Conservation (phyloP, 805 yeast species). For the Metschnikowia picachoensis region DNA sequence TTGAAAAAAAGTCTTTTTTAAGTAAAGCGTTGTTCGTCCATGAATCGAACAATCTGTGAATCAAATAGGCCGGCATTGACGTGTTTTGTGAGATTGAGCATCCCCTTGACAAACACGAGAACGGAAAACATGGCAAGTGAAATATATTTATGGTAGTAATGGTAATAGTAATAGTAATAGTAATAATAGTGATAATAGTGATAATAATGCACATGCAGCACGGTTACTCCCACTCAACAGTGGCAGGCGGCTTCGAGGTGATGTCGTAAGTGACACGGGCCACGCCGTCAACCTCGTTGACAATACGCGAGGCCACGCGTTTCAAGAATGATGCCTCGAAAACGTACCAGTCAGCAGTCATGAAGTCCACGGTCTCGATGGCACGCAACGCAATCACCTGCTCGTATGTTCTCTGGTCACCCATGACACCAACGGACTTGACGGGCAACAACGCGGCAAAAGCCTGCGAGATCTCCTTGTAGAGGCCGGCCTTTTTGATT, state of each 20-base stretch:
- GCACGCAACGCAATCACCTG: conserved; percentile 99
- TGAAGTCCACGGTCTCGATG: conserved; percentile 94
- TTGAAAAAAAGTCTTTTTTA: too few species aligned
- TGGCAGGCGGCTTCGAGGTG: conserved; percentile 99
- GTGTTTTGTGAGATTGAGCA: too few species aligned
- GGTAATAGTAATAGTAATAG: too few species aligned
- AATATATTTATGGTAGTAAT: too few species aligned
- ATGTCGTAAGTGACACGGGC: conserved; percentile 98
- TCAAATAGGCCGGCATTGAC: too few species aligned
- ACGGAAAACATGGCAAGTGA: too few species aligned
- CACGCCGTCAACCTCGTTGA: conserved; percentile 97
- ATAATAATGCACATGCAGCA: neutral
- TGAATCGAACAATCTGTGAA: too few species aligned
- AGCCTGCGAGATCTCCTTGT: conserved; percentile 92
- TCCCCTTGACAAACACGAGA: too few species aligned
- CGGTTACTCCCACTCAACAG: conserved; percentile 95
- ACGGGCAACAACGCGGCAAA: conserved; percentile 97
- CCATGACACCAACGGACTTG: conserved; percentile 99
- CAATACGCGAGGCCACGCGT: conserved; percentile 91
- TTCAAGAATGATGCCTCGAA: conserved; percentile 91
- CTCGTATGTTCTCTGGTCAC: conserved; percentile 98
- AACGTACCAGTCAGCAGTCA: conserved; percentile 99
- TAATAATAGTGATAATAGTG: too few species aligned
- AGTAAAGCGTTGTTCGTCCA: too few species aligned
- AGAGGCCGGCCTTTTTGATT: conserved; percentile 88